Evolutionary conservation across 257 asterid species (phyloP).

Genomic region (Solanum microdontum): DNA sequence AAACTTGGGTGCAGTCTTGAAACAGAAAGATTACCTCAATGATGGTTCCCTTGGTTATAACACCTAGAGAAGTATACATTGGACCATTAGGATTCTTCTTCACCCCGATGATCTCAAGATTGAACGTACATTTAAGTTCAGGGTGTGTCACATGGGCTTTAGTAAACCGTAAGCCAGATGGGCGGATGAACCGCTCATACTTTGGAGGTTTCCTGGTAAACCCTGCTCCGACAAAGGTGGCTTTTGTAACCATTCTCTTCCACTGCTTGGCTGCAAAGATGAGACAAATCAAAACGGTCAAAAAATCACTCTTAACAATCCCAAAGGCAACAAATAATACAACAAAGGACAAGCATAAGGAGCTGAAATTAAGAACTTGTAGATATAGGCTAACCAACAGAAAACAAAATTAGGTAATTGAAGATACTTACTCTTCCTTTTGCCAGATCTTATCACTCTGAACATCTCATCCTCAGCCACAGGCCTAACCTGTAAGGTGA

Average conservation of each 20-base stretch:
- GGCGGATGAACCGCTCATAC: constrained; percentile 92
- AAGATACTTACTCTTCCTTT: constrained; percentile 72
- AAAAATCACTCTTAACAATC: background rate
- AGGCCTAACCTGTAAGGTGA: constrained; percentile 62
- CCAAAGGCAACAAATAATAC: background rate
- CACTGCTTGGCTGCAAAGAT: constrained; percentile 81
- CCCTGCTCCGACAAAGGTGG: constrained; percentile 84
- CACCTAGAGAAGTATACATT: constrained; percentile 94
- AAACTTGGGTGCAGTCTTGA: background rate
- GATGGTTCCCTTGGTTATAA: constrained; percentile 77
- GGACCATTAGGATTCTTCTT: constrained; percentile 96
- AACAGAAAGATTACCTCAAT: constrained; percentile 50
- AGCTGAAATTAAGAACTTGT: background rate
- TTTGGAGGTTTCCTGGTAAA: constrained; percentile 97
- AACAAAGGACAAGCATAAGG: background rate
- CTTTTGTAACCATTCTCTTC: constrained; percentile 99
- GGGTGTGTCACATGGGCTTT: constrained; percentile 98
- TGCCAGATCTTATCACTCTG: constrained; percentile 86
- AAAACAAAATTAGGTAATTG: background rate
- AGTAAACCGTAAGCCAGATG: constrained; percentile 77
- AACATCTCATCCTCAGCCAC: constrained; percentile 99
- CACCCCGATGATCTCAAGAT: constrained; percentile 82
- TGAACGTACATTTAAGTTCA: constrained; percentile 88
- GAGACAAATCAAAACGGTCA: background rate
- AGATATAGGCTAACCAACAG: background rate